Evolutionary conservation across 768 basidiomycete genomes (phyloP).

Genomic region (Lactarius quietus): DNA sequence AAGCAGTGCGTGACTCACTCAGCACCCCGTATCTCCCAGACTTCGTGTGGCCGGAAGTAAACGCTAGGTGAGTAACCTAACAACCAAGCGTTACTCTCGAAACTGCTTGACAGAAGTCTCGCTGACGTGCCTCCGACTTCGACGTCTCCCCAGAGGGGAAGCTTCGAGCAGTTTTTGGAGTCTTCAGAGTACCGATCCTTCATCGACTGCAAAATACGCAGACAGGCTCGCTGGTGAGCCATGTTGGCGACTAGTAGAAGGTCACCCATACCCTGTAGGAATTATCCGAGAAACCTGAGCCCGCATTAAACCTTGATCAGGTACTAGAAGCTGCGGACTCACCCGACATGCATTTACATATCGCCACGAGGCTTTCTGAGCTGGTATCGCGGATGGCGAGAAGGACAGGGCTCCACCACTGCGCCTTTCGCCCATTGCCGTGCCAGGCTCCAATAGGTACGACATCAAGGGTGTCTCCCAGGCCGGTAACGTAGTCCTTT

Average conservation of each 20-base stretch:
- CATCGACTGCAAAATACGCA: conserved; percentile 44
- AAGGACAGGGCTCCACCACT: conserved; percentile 91
- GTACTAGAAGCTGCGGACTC: conserved; percentile 26
- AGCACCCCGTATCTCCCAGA: conserved; percentile 88
- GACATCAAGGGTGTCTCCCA: conserved; percentile 73
- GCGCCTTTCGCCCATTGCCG: conserved; percentile 83
- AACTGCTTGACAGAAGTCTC: background rate
- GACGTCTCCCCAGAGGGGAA: conserved; percentile 54
- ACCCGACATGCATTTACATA: conserved; percentile 92
- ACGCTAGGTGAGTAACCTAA: conserved; percentile 61
- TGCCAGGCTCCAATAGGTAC: conserved; percentile 83
- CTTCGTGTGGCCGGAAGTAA: conserved; percentile 68
- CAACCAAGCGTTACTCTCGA: conserved; percentile 3
- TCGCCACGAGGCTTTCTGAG: conserved; percentile 60
- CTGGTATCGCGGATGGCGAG: conserved; percentile 70
- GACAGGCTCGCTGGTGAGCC: conserved; percentile 4
- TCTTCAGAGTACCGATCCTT: conserved; percentile 61
- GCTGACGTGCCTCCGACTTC: conserved; percentile 54
- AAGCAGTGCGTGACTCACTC: conserved; percentile 43
- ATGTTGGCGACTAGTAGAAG: background rate
- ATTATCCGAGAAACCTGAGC: conserved; percentile 73
- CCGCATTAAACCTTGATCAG: background rate
- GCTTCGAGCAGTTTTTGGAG: conserved; percentile 50
- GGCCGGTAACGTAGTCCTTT: conserved; percentile 81
- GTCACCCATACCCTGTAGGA: conserved; percentile 64